Percentiles rank a stretch among this genome's conserved stretches.
These are phyloP conservation scores for Microcyclosporella mali DNA, from an alignment of 2,329 filamentous ascomycete genomes.

Conservation along the genomic window DNA sequence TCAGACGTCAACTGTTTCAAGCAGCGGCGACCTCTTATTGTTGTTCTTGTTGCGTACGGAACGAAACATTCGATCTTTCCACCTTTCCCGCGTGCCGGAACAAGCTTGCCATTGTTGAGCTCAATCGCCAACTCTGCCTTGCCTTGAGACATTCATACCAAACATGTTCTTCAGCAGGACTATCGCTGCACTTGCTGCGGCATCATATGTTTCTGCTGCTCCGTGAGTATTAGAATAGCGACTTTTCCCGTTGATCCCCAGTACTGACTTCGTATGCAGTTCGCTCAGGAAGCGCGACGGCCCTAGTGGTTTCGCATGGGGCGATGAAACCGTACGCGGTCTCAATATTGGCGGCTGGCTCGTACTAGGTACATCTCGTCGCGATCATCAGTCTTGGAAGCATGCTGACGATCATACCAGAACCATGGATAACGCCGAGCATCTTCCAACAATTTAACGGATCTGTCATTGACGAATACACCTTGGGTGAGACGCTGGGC, in stretches of 20 bases:
- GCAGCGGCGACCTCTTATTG: constrained; percentile 9
- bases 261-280: constrained; percentile 9
- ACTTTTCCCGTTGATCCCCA: neutral
- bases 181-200: constrained; percentile 24
- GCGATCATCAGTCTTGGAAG: no score
- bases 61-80: constrained; percentile 2
- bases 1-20: constrained; percentile 10
- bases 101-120: neutral
- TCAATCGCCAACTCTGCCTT: neutral
- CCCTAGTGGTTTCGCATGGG: constrained; percentile 42
- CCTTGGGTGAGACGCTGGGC: constrained; percentile 46
- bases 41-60: neutral
- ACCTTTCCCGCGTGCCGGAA: neutral
- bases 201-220: constrained; percentile 18
- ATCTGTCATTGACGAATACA: constrained; percentile 45
- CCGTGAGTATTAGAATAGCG: constrained; percentile 18
- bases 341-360: constrained; percentile 50
- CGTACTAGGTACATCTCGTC: constrained; percentile 34
- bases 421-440: constrained; percentile 52
- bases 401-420: neutral
- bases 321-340: constrained; percentile 44
- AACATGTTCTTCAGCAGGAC: constrained; percentile 24
- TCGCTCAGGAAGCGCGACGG: constrained; percentile 13
- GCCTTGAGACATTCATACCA: constrained; percentile 1
- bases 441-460: constrained; percentile 39